phyloP scores from a whole-genome alignment of 1,139 yeast genomes.

The Hansenula lynferdii region DNA sequence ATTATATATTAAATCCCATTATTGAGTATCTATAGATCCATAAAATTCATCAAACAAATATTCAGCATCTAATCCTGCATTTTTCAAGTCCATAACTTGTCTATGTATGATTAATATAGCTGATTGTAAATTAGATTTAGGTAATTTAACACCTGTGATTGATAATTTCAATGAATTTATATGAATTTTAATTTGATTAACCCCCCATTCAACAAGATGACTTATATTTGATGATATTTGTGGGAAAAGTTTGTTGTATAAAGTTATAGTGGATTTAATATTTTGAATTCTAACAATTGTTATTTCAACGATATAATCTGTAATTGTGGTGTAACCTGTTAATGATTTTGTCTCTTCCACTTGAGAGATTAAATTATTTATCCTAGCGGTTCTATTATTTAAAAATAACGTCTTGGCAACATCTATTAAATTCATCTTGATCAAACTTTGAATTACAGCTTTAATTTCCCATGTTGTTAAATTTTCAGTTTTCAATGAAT shows the following conservation, averaged over 20 bases:
- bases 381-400: slow-evolving; percentile 38
- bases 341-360: slow-evolving; percentile 34
- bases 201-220: slow-evolving; percentile 64
- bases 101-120: slow-evolving; percentile 49
- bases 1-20: neutral
- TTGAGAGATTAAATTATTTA: slow-evolving; percentile 39
- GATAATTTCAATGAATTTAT: slow-evolving; percentile 61
- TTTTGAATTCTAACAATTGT: slow-evolving; percentile 57
- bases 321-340: slow-evolving; percentile 45
- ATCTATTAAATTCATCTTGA: slow-evolving; percentile 36
- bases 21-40: slow-evolving; percentile 10
- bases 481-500: slow-evolving; percentile 20
- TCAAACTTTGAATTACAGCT: slow-evolving; percentile 33
- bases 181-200: slow-evolving; percentile 58
- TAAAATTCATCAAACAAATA: slow-evolving; percentile 44
- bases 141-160: slow-evolving; percentile 56
- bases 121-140: slow-evolving; percentile 40
- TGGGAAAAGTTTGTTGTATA: slow-evolving; percentile 41
- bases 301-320: slow-evolving; percentile 47
- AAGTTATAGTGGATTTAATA: slow-evolving; percentile 41
- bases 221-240: slow-evolving; percentile 26
- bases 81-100: slow-evolving; percentile 59
- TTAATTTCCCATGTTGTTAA: slow-evolving; percentile 16
- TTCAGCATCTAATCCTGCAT: slow-evolving; percentile 70
- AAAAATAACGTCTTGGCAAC: slow-evolving; percentile 45